Evolutionary conservation across 2,329 filamentous ascomycete species (phyloP).

Genomic region (Fusarium sp.): DNA sequence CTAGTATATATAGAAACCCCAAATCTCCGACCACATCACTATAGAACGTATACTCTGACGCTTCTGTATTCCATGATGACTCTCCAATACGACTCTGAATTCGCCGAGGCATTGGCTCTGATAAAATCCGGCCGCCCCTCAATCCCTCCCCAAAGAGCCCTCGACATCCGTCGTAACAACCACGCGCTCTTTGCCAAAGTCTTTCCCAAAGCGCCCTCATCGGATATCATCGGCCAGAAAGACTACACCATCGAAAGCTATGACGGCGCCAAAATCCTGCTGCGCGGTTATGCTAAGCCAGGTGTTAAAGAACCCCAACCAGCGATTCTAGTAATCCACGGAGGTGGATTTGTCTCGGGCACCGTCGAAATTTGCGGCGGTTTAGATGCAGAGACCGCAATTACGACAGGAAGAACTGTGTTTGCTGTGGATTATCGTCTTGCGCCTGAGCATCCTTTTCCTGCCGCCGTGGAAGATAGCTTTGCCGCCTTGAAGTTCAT

Average conservation of each 20-base stretch:
- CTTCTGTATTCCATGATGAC: constrained; percentile 10
- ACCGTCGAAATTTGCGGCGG: constrained; percentile 15
- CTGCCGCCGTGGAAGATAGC: constrained; percentile 29
- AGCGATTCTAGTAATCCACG: constrained; percentile 26
- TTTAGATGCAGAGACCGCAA: not conserved
- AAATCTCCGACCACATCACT: not conserved
- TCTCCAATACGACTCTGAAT: constrained; percentile 34
- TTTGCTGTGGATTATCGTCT: constrained; percentile 41
- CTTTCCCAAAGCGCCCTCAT: constrained; percentile 7
- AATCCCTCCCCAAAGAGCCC: constrained; percentile 14
- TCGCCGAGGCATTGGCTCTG: constrained; percentile 28
- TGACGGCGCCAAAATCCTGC: constrained; percentile 22
- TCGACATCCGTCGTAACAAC: constrained; percentile 21
- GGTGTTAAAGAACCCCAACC: constrained; percentile 27
- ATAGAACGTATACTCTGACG: accelerated
- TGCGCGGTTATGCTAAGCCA: constrained; percentile 27
- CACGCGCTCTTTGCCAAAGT: constrained; percentile 11
- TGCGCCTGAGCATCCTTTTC: constrained; percentile 34
- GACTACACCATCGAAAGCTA: constrained; percentile 27
- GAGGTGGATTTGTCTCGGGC: constrained; percentile 32
- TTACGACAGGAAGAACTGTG: constrained; percentile 16
- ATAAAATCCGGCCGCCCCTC: constrained; percentile 19
- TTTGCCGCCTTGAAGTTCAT: constrained; percentile 35
- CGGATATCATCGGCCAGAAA: constrained; percentile 17
- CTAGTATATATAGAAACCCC: constrained; percentile 17